These are phyloP conservation scores for Phyllostachys edulis DNA, from an alignment of 176 grass and related monocot species.

Conservation along the genomic window DNA sequence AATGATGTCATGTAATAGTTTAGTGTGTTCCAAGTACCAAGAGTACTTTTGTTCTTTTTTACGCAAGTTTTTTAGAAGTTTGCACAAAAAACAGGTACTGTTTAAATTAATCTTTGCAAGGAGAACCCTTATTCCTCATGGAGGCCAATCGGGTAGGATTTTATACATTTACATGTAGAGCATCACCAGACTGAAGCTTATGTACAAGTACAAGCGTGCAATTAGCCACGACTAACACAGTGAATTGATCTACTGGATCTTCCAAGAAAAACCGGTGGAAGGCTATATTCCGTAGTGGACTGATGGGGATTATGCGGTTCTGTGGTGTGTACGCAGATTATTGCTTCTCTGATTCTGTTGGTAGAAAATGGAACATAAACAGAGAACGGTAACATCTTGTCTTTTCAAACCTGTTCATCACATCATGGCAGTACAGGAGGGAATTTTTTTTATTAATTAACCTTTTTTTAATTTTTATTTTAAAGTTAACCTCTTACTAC, in stretches of 20 bases:
- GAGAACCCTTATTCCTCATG: not conserved
- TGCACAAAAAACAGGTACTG: not conserved
- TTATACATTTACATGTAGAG: not conserved
- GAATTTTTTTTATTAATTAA: no score
- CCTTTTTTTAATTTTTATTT: no score
- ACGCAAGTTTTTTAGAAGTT: not conserved
- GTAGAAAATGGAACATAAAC: not conserved
- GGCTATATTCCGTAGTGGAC: no score
- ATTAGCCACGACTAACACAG: not conserved
- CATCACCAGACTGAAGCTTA: not conserved
- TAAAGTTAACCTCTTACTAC: no score
- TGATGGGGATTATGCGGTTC: not conserved
- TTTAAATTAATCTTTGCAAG: not conserved
- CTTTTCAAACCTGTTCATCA: constrained; percentile 76
- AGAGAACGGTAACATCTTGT: not conserved
- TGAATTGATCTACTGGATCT: not conserved
- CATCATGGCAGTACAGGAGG: constrained; percentile 96
- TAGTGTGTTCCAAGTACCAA: not conserved
- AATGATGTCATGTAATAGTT: not conserved
- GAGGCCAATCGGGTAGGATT: not conserved
- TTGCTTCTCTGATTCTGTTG: constrained; percentile 18
- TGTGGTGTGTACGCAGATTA: not conserved
- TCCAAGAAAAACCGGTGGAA: not conserved
- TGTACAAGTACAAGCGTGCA: constrained; percentile 26
- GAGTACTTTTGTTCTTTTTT: not conserved